Evolutionary conservation across 2,329 filamentous ascomycete species (phyloP), one percentile per base, ranked within the genome.

Genomic region (Stagonosporopsis rhizophila): DNA sequence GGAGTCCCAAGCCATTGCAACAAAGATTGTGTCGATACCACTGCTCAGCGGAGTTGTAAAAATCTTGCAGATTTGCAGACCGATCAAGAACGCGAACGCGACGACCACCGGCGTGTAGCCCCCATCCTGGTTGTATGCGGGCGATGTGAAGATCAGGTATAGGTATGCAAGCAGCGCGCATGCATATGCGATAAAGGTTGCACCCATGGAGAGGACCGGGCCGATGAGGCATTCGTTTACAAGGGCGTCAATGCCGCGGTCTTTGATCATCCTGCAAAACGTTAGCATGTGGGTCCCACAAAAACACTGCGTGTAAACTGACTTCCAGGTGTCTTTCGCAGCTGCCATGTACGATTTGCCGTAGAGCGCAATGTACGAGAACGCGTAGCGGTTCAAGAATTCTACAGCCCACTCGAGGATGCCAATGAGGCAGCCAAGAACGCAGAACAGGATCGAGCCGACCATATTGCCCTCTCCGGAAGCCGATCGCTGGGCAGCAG

Each of bases 21-120:
- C 91, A 67, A 97, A 97, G 59, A 96, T 90, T 0, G 93, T 96
- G 65, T 96, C 90, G 60, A 96, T 86, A n/a, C 94, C 94, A 67
- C 89, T 93, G 61, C 88, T 88, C 53, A 98, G 81, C 1, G 94
- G 94, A 0, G 91, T 94, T 30, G 94, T 90, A 78, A 97, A 96
- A 61, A 96, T 86, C 75, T 96, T 90, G 73, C 89, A 90, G 58
- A 97, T 89, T 75, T 97, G 94, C 62, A 96, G 79, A 6, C 94
- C 94, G 61, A 97, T 93, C 48, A 97, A 79, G 79, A 97, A 96
- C 0, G 92, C 81, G 74, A 94, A 96, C 0, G 91, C 91, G 72
- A 96, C 85, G 17, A 96, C 83, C 8, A 96, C 87, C 0, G 89
- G 82, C 0, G 91, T 95, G 73, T 87, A 96, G 11, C 76, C 81